Conservation (phyloP, 768 basidiomycete genomes). For the Amanita exitialis region DNA sequence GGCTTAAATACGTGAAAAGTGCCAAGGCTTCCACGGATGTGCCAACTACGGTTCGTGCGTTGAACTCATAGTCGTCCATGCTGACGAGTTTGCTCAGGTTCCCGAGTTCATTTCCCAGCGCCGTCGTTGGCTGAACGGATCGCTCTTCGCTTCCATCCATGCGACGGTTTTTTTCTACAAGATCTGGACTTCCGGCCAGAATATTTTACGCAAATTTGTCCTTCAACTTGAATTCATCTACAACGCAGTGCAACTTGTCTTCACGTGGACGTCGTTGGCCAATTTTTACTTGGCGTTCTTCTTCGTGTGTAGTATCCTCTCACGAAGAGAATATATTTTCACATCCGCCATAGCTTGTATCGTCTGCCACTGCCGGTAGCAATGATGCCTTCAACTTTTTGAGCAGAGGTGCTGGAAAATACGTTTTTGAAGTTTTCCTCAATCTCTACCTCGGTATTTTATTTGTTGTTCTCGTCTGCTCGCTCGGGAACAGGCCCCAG, state of each 20-base stretch:
- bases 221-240: constrained; percentile 85
- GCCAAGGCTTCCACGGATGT: constrained; percentile 97
- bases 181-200: constrained; percentile 90
- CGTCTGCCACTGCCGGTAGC: constrained; percentile 54
- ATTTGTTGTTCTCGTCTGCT: constrained; percentile 77
- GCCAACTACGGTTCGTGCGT: constrained; percentile 52
- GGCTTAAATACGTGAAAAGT: constrained; percentile 83
- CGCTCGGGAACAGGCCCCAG: constrained; percentile 86
- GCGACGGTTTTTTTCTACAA: constrained; percentile 83
- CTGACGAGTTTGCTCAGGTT: constrained; percentile 28
- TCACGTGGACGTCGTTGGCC: constrained; percentile 90
- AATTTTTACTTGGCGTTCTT: constrained; percentile 95
- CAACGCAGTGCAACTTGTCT: constrained; percentile 80
- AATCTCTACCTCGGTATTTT: constrained; percentile 79
- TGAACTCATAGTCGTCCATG: not conserved
- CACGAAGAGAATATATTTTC: not conserved
- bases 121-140: constrained; percentile 83
- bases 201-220: constrained; percentile 71
- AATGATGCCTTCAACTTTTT: constrained; percentile 79
- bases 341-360: constrained; percentile 51
- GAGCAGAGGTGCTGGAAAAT: constrained; percentile 56
- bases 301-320: constrained; percentile 52
- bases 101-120: constrained; percentile 94
- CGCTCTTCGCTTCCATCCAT: constrained; percentile 88
- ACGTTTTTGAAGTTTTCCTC: constrained; percentile 69